Percentiles rank a stretch among this genome's conserved stretches.
phyloP scores from a whole-genome alignment of 768 basidiomycete species.

The Suillus cothurnatus region DNA sequence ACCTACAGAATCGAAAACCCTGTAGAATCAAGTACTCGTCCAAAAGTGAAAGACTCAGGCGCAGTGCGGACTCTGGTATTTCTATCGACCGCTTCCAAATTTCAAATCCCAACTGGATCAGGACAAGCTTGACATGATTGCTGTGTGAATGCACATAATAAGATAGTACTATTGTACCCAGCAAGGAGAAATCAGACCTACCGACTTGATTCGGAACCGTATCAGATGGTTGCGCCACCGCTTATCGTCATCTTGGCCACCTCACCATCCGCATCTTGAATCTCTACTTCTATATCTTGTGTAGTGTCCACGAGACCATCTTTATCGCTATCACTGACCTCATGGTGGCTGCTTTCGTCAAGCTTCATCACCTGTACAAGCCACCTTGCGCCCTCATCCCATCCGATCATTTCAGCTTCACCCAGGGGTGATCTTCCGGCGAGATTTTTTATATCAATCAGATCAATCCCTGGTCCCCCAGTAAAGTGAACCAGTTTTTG shows the following conservation, averaged over 20 bases:
- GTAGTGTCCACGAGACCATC: conserved; percentile 32
- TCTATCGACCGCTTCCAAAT: not conserved
- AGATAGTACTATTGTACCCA: not conserved
- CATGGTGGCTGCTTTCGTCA: conserved; percentile 44
- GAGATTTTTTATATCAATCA: conserved; percentile 77
- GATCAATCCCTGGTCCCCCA: conserved; percentile 58
- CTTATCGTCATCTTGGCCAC: conserved; percentile 63
- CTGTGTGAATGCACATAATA: not conserved
- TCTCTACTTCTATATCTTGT: conserved; percentile 64
- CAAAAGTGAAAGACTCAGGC: not conserved
- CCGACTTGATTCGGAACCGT: too few species aligned
- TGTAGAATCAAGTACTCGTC: not conserved
- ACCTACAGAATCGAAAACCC: not conserved
- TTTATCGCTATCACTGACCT: conserved; percentile 37
- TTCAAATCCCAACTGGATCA: not conserved
- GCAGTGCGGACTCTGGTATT: not conserved
- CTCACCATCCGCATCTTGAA: conserved; percentile 70
- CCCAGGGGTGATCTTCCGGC: conserved; percentile 77
- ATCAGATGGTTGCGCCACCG: not conserved
- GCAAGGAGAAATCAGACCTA: not conserved
- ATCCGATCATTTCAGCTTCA: conserved; percentile 77
- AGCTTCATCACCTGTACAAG: conserved; percentile 81
- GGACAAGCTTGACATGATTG: not conserved
- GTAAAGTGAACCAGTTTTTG: conserved; percentile 61
- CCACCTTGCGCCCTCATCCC: conserved; percentile 86